Percentiles rank a stretch among this genome's conserved stretches.
phyloP scores from a whole-genome alignment of 23 red algal species.

The Rhodosorus marinus region DNA sequence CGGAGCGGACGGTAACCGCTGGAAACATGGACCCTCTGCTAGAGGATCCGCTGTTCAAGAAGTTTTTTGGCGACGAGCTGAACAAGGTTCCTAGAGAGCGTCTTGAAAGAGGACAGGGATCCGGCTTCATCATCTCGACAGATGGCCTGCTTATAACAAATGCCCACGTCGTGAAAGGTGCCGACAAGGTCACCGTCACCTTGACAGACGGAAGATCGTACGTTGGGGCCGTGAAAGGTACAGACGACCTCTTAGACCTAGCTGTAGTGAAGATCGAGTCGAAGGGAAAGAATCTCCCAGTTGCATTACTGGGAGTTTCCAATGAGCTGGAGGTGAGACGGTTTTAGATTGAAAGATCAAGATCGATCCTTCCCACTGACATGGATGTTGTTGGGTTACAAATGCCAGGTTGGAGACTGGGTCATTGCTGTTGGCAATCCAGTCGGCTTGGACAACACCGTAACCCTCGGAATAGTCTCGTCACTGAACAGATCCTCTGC shows the following conservation, averaged over 20 bases:
- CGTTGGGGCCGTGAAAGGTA: conserved; percentile 66
- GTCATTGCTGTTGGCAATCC: conserved; percentile 97
- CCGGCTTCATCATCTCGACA: conserved; percentile 78
- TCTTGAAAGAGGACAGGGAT: conserved; percentile 70
- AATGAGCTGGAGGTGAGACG: too few species aligned
- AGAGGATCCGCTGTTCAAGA: conserved; percentile 70
- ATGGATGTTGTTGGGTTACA: too few species aligned
- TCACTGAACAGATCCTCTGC: conserved; percentile 75
- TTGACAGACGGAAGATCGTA: conserved; percentile 89
- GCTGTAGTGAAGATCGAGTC: conserved; percentile 85
- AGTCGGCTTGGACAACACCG: conserved; percentile 92
- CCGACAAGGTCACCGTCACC: conserved; percentile 74
- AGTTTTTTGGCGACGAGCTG: conserved; percentile 80
- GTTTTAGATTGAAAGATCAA: too few species aligned
- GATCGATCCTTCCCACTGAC: too few species aligned
- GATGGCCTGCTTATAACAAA: conserved; percentile 93
- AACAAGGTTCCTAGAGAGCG: conserved; percentile 17
- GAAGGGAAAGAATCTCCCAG: conserved; percentile 54
- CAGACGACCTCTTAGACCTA: conserved; percentile 87
- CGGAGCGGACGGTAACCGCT: conserved; percentile 44
- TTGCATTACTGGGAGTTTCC: conserved; percentile 56
- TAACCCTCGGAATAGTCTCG: conserved; percentile 91
- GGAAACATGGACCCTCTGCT: conserved; percentile 34
- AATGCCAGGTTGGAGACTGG: conserved; percentile 98
- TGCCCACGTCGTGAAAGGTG: conserved; percentile 82